Evolutionary conservation across 768 basidiomycete species (phyloP), one percentile per base, ranked within the genome.

Genomic region (Serendipita sp.): DNA sequence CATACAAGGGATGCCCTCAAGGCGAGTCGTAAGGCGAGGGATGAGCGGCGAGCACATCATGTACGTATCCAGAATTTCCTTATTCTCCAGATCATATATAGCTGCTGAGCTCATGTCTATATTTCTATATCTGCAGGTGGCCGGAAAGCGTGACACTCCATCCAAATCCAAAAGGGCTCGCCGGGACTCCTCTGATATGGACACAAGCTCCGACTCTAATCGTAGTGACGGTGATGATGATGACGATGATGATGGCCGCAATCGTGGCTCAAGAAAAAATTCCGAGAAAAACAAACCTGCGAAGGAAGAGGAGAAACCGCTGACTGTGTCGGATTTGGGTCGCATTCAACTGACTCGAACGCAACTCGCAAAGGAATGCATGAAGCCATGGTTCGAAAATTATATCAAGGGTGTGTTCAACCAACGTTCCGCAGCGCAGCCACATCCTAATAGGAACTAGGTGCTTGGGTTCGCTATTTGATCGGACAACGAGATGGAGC

Each of bases 311-410:
- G 85, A 83, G 68, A 80, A 79, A 61, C 80, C 81, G 28, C 74
- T 81, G 20, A 77, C 75, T 1, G 61, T 83, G 16, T 77, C 73
- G 3, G 85, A 88, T 67, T 70, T 97, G 20, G 77, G 79, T 63
- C 74, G 74, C 45, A 82, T 85, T 62, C 75, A 81, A 51, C 67
- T 98, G 20, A 81, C 84, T 5, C 79, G 95, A 60, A 80, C 85
- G 61, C 74, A 77, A 69, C 75, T 97, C 13, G 86, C 82, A 14
- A 88, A 84, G 67, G 75, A 85, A 71, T 85, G 80, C 66, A 74
- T 82, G 68, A 79, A 83, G 38, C 86, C 90, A 2, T 93, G 88
- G 82, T 98, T 97, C 70, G 83, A 86, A 65, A 85, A 92, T 26
- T 86, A 84, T 71, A 79, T 88, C 33, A 82, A 82, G 72, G 86